Conservation (phyloP, 1,139 yeast species). For the Wickerhamiella pararugosa region DNA sequence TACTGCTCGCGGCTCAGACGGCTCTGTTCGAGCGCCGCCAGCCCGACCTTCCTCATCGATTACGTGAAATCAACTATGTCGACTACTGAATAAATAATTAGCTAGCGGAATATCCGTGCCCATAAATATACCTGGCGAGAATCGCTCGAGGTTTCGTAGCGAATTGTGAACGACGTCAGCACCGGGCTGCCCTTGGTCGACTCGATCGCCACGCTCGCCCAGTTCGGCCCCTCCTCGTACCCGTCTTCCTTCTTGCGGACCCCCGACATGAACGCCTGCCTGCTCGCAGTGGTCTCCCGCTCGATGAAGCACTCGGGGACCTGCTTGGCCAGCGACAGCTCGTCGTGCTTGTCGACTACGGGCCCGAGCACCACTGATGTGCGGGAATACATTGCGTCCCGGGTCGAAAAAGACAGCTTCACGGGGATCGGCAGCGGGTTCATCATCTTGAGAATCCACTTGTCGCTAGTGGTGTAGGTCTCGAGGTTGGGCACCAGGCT, state of each 20-base stretch:
- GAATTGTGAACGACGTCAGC: too few species aligned
- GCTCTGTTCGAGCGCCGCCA: slow-evolving; percentile 28
- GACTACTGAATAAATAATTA: too few species aligned
- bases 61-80: too few species aligned
- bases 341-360: slow-evolving; percentile 19
- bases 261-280: slow-evolving; percentile 20
- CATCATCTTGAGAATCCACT: slow-evolving; percentile 15
- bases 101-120: too few species aligned
- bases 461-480: slow-evolving; percentile 6
- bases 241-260: slow-evolving; percentile 11
- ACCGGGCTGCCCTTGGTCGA: too few species aligned
- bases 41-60: slow-evolving; percentile 25
- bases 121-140: too few species aligned
- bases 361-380: slow-evolving; percentile 20
- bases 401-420: slow-evolving; percentile 18
- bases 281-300: slow-evolving; percentile 19
- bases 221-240: slow-evolving; percentile 18
- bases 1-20: slow-evolving; percentile 22
- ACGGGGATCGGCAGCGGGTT: slow-evolving; percentile 18
- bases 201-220: slow-evolving; percentile 13
- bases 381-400: slow-evolving; percentile 8
- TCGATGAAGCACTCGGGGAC: slow-evolving; percentile 19
- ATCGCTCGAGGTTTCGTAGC: too few species aligned
- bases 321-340: slow-evolving; percentile 17
- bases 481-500: slow-evolving; percentile 12